Conservation (phyloP, 2,329 filamentous ascomycete genomes). For the Truncatella angustata region DNA sequence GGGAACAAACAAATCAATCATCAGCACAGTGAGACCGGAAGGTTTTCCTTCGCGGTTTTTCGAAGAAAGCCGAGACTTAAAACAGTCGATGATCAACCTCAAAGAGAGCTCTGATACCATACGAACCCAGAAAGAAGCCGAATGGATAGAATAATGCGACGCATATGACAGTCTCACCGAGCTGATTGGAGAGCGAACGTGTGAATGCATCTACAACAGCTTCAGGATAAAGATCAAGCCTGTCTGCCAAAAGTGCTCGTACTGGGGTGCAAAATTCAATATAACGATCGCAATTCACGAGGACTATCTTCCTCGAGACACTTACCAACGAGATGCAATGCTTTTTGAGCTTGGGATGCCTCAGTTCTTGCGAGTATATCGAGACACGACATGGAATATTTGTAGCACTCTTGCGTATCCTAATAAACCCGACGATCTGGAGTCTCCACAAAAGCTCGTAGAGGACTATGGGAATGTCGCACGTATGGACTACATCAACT, state of each 20-base stretch:
- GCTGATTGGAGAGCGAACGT: neutral
- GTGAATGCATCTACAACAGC: neutral
- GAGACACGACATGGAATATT: neutral
- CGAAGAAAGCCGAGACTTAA: conserved; percentile 18
- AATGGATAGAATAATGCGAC: neutral
- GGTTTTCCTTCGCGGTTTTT: conserved; percentile 49
- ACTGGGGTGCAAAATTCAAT: neutral
- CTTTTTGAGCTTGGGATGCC: neutral
- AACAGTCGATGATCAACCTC: neutral
- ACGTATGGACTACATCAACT: neutral
- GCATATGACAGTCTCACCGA: neutral
- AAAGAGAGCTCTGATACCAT: neutral
- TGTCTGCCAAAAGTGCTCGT: neutral
- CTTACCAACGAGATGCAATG: neutral
- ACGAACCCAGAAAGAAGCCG: neutral
- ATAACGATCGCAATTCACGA: neutral
- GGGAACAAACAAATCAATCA: conserved; percentile 37
- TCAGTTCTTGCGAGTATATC: neutral
- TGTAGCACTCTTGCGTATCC: neutral
- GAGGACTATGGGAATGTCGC: neutral
- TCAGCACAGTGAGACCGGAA: conserved; percentile 38
- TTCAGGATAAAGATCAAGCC: neutral
- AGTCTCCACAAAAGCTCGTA: neutral
- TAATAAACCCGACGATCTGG: neutral
- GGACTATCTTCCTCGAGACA: neutral